phyloP scores from a whole-genome alignment of 805 yeast species.

The Wickerhamomyces sydowiorum region DNA sequence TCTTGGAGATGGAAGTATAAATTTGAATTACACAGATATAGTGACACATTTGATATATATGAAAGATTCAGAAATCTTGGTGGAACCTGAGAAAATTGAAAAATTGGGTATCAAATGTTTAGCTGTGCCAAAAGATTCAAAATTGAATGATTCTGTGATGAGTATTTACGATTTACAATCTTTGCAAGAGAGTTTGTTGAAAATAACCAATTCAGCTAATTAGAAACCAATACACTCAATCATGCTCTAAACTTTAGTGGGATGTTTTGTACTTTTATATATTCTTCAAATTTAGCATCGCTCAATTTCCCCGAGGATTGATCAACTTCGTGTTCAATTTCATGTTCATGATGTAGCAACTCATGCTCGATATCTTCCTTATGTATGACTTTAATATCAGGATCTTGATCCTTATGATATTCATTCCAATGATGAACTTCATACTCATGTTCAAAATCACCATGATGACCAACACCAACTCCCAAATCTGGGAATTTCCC shows the following conservation, averaged over 20 bases:
- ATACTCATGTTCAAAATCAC: slow-evolving; percentile 88
- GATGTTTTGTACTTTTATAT: slow-evolving; percentile 29
- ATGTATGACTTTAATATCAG: slow-evolving; percentile 74
- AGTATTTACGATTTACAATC: slow-evolving; percentile 36
- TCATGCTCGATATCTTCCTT: slow-evolving; percentile 77
- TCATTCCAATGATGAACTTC: slow-evolving; percentile 94
- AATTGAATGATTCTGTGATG: slow-evolving; percentile 14
- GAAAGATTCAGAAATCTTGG: slow-evolving; percentile 42
- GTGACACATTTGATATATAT: slow-evolving; percentile 62
- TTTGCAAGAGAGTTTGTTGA: slow-evolving; percentile 26
- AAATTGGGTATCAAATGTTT: slow-evolving; percentile 43
- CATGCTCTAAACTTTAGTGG: slow-evolving; percentile 29
- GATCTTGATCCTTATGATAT: slow-evolving; percentile 71
- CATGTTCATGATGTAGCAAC: slow-evolving; percentile 41
- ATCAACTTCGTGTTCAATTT: slow-evolving; percentile 78
- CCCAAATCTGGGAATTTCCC: slow-evolving; percentile 87
- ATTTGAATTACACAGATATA: slow-evolving; percentile 35
- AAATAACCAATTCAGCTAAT: not conserved
- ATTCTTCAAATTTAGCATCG: slow-evolving; percentile 33
- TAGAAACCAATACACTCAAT: not conserved
- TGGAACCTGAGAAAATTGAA: slow-evolving; percentile 37
- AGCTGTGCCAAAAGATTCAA: slow-evolving; percentile 25
- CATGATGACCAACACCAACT: slow-evolving; percentile 90
- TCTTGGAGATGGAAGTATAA: slow-evolving; percentile 7
- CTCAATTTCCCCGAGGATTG: slow-evolving; percentile 33